A percentile compares a stretch with the other conserved stretches of the same genome.
Conservation (phyloP, 345 rosid species). For the Brassica cretica region DNA sequence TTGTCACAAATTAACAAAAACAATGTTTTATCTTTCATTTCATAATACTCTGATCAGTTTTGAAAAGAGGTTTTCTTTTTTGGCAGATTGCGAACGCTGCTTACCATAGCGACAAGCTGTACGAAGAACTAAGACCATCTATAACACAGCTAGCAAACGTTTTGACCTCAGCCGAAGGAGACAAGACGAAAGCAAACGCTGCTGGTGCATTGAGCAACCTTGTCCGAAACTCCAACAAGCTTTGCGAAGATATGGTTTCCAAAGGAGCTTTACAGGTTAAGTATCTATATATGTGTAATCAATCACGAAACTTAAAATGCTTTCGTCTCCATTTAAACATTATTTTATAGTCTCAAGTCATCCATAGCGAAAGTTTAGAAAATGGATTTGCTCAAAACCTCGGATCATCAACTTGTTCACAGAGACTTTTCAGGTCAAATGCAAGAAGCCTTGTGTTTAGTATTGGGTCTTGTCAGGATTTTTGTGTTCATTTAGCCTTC, state of each 20-base stretch:
- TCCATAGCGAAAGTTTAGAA: not conserved
- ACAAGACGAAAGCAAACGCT: constrained; percentile 95
- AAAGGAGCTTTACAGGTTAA: constrained; percentile 92
- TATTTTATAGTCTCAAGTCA: not conserved
- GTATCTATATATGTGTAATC: not conserved
- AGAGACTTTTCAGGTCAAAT: not conserved
- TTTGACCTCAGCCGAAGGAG: constrained; percentile 79
- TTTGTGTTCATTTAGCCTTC: not conserved
- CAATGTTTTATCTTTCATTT: not conserved
- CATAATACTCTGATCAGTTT: not conserved
- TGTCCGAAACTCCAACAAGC: constrained; percentile 84
- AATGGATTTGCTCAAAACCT: not conserved
- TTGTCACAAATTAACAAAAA: not conserved
- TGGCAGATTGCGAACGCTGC: constrained; percentile 94
- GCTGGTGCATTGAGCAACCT: constrained; percentile 97
- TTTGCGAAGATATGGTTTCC: constrained; percentile 83
- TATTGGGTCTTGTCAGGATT: not conserved
- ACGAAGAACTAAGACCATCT: constrained; percentile 78
- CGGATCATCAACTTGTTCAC: no score
- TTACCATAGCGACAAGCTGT: constrained; percentile 76
- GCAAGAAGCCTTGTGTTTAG: not conserved
- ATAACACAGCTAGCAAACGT: constrained; percentile 78
- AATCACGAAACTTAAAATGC: not conserved
- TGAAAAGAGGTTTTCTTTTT: not conserved
- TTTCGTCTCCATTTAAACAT: not conserved